These are phyloP conservation scores for Striga asiatica DNA, from an alignment of 257 asterid genomes.

Conservation along the genomic window DNA sequence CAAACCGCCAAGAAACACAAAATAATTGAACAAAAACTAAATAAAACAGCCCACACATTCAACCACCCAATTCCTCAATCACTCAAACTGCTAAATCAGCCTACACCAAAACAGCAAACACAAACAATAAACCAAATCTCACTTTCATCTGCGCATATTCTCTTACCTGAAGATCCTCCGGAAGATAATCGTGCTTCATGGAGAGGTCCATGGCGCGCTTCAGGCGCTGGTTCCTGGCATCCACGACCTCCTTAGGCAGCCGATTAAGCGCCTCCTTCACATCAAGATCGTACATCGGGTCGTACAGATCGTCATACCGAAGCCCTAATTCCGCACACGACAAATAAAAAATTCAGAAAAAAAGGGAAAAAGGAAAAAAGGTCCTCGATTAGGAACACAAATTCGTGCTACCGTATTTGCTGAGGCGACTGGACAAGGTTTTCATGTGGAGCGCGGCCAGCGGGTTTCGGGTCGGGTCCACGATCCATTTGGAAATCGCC, in stretches of 20 bases:
- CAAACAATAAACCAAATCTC: too few species aligned
- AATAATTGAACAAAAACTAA: too few species aligned
- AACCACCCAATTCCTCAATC: too few species aligned
- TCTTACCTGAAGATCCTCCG: conserved; percentile 63
- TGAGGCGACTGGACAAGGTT: conserved; percentile 44
- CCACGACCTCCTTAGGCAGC: conserved; percentile 71
- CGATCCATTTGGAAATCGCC: conserved; percentile 45
- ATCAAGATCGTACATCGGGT: conserved; percentile 71
- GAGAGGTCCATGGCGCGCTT: conserved; percentile 89
- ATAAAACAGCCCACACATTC: too few species aligned
- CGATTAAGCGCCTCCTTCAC: conserved; percentile 88
- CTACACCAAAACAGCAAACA: not conserved
- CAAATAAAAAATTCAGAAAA: not conserved
- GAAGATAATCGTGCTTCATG: conserved; percentile 72
- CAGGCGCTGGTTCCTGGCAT: conserved; percentile 81
- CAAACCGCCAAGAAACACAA: too few species aligned
- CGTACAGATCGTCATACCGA: conserved; percentile 76
- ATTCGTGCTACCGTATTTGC: conserved; percentile 38
- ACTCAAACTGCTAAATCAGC: too few species aligned
- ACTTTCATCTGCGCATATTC: not conserved
- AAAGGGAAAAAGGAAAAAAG: not conserved
- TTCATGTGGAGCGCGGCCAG: conserved; percentile 70
- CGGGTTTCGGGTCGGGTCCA: conserved; percentile 68
- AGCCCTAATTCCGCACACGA: conserved; percentile 44
- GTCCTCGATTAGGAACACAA: not conserved